Percentiles rank a stretch among this genome's conserved stretches.
phyloP scores from a whole-genome alignment of 129 eudicot species.

The Chrysanthemum makinoi region DNA sequence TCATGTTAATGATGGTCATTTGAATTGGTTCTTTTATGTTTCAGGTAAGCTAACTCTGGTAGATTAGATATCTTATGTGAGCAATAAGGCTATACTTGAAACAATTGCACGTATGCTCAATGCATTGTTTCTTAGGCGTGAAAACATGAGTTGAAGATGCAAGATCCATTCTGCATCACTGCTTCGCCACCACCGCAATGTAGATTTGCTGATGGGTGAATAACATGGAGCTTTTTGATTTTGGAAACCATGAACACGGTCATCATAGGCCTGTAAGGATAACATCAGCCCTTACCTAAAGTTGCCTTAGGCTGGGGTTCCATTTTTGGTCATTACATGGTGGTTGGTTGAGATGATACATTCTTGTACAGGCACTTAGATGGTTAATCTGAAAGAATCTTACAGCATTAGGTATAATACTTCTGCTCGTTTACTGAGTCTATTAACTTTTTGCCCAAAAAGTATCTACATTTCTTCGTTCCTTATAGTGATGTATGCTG shows the following conservation, averaged over 20 bases:
- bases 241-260: conserved; percentile 10
- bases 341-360: conserved; percentile 24
- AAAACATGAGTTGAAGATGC: neutral
- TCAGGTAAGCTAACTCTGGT: conserved; percentile 39
- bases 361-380: conserved; percentile 23
- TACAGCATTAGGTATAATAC: conserved; percentile 34
- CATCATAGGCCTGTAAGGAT: conserved; percentile 9
- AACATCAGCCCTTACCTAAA: conserved; percentile 10
- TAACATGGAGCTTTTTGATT: neutral
- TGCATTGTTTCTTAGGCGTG: neutral
- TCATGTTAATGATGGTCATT: conserved; percentile 1
- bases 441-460: conserved; percentile 17
- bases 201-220: conserved; percentile 19
- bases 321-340: conserved; percentile 43
- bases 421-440: conserved; percentile 20
- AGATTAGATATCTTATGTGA: conserved; percentile 23
- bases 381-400: too few species aligned
- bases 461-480: conserved; percentile 32
- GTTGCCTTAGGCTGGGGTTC: conserved; percentile 20
- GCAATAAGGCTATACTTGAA: conserved; percentile 8
- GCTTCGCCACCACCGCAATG: neutral
- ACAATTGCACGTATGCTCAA: conserved; percentile 12
- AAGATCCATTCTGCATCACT: conserved; percentile 3
- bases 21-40: conserved; percentile 9
- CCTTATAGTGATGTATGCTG: conserved; percentile 36